Percentiles rank a stretch among this genome's conserved stretches.
These are phyloP conservation scores for Dispira parvispora DNA, from an alignment of 192 early-diverging fungal species.

Conservation along the genomic window DNA sequence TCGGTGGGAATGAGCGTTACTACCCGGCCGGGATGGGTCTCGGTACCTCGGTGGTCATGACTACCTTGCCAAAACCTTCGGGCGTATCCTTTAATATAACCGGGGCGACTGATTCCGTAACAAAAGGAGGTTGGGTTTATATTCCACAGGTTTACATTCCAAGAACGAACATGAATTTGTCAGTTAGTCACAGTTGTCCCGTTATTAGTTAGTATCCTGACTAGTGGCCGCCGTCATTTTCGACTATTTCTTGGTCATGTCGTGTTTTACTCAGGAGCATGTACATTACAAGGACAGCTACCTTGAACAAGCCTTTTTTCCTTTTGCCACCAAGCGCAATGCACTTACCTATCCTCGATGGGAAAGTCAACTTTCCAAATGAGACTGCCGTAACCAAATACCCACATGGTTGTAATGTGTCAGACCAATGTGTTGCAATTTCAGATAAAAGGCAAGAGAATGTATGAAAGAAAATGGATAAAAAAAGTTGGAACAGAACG, in stretches of 20 bases:
- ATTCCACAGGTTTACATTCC: too few species aligned
- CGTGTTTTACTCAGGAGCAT: too few species aligned
- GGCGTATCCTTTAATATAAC: conserved; percentile 49
- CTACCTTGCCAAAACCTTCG: conserved; percentile 69
- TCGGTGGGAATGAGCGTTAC: conserved; percentile 61
- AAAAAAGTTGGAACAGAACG: not conserved
- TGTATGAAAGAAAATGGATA: not conserved
- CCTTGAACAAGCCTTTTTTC: not conserved
- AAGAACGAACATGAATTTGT: too few species aligned
- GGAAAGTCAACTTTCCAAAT: conserved; percentile 61
- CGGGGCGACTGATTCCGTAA: conserved; percentile 16
- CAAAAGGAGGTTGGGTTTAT: too few species aligned
- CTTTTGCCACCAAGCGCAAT: not conserved
- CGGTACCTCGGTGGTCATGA: conserved; percentile 76
- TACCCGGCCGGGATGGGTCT: conserved; percentile 59
- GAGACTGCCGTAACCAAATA: conserved; percentile 53
- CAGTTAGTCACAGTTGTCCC: too few species aligned
- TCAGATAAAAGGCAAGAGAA: not conserved
- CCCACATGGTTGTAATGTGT: conserved; percentile 28
- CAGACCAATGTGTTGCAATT: too few species aligned
- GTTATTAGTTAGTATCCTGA: too few species aligned
- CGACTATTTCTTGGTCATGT: too few species aligned
- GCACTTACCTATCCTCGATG: conserved; percentile 19
- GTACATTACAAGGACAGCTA: too few species aligned
- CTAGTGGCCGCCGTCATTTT: too few species aligned